A percentile compares a stretch with the other conserved stretches of the same genome.
These are phyloP conservation scores for Abortiporus biennis DNA, from an alignment of 1,284 basidiomycete genomes.

Conservation along the genomic window DNA sequence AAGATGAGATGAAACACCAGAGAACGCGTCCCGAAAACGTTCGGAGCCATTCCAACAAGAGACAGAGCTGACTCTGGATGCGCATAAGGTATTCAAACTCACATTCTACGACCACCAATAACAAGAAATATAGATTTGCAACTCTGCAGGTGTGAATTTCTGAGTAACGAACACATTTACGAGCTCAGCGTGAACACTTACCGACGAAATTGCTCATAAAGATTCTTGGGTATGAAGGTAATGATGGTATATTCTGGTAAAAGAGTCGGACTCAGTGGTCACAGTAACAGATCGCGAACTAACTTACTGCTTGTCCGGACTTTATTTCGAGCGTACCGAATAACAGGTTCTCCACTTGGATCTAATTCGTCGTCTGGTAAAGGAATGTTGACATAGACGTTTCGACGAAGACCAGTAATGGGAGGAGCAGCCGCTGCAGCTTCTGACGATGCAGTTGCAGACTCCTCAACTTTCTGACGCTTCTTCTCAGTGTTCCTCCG, in stretches of 20 bases:
- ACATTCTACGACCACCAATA: conserved; percentile 80
- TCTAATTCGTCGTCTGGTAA: conserved; percentile 63
- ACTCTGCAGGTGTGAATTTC: conserved; percentile 40
- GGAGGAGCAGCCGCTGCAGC: conserved; percentile 18
- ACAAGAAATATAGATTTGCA: conserved; percentile 92
- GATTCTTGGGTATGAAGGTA: conserved; percentile 92
- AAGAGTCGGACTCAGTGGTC: conserved; percentile 11
- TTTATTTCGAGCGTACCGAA: conserved; percentile 86
- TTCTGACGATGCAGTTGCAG: conserved; percentile 13
- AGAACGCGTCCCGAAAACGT: too few species aligned
- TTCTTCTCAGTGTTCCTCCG: conserved; percentile 42
- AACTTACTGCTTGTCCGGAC: conserved; percentile 87
- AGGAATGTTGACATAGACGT: conserved; percentile 76
- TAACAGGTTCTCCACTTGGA: conserved; percentile 70
- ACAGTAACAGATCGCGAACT: conserved; percentile 1
- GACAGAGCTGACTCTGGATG: background rate
- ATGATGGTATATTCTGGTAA: conserved; percentile 80
- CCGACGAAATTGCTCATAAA: conserved; percentile 89
- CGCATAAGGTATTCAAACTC: conserved; percentile 19
- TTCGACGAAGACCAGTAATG: conserved; percentile 56
- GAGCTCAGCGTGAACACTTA: conserved; percentile 22
- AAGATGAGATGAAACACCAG: too few species aligned
- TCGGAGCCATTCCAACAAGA: too few species aligned
- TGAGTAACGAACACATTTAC: conserved; percentile 3
- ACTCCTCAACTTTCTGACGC: conserved; percentile 24